A percentile compares a stretch with the other conserved stretches of the same genome.
phyloP scores from a whole-genome alignment of 2,329 filamentous ascomycete genomes.

The Ophiostoma populinum region DNA sequence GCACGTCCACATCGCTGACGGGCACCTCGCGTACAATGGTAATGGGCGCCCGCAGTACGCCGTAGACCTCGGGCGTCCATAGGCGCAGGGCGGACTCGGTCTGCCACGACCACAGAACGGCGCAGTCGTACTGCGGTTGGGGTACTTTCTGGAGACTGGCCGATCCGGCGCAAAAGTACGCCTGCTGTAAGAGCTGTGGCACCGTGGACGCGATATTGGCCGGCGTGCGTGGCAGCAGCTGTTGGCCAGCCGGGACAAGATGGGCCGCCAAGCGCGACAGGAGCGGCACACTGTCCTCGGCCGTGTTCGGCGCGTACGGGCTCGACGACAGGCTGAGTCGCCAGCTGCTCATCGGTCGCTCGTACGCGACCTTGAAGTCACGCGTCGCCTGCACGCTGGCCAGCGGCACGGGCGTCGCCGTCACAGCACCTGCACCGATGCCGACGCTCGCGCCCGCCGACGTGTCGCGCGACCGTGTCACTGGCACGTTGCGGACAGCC shows the following conservation, averaged over 20 bases:
- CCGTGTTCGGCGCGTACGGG: background rate
- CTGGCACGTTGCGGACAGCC: constrained; percentile 9
- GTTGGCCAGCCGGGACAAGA: constrained; percentile 1
- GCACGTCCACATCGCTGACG: constrained; percentile 9
- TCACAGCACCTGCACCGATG: constrained; percentile 5
- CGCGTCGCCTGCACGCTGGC: constrained; percentile 13
- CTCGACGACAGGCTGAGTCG: constrained; percentile 12
- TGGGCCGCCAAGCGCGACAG: background rate
- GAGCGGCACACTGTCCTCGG: no score
- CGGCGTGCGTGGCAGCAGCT: background rate
- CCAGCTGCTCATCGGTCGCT: constrained; percentile 14
- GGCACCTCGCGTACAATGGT: constrained; percentile 14
- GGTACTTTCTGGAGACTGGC: background rate
- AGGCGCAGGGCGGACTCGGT: constrained; percentile 14
- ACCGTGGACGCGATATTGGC: background rate
- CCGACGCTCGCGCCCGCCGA: constrained; percentile 8
- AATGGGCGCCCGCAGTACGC: constrained; percentile 11
- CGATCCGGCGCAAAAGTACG: constrained; percentile 10
- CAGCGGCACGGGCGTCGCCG: constrained; percentile 7
- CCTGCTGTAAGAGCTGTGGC: constrained; percentile 2
- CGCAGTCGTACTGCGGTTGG: constrained; percentile 9
- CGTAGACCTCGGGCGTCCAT: constrained; percentile 15
- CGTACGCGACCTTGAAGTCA: constrained; percentile 13
- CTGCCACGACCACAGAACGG: constrained; percentile 14
- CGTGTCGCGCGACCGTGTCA: constrained; percentile 10